Evolutionary conservation across 1,139 yeast genomes (phyloP), one percentile per base, ranked within the genome.

Genomic region (Yamadazyma conglobata): DNA sequence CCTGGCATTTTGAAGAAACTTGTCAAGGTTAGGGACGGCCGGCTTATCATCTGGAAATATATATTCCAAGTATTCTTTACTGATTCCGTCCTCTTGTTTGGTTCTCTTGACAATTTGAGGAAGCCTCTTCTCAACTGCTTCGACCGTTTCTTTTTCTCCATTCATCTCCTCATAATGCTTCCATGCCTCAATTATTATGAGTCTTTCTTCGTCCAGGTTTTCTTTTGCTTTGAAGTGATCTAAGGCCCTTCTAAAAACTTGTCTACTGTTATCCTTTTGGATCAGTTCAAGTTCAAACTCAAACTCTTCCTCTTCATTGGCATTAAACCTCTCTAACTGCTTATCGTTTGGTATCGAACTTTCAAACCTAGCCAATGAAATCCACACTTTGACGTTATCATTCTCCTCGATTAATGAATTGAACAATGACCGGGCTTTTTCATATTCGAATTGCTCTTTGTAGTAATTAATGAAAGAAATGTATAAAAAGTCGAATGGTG

Each of bases 281-380:
- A 58, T 69, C 2, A 72, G 77, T 1, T 72, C 68, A 1, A 80
- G 57, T 19, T 68, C 68, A 29, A 76, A 69, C 34, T 70, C 80
- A 17, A 72, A 63, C 11, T 70, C 76, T n/a, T 59, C 64, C 13
- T 59, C 67, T 9, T 60, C 70, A n/a, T 55, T 60, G 10, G 52
- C 56, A 24, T 63, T 58, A 37, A 67, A 67, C 19, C 49, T 46
- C 15, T 47, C 46, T 18, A 78, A 38, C 47, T 82, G 88, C 7
- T 55, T 58, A 1, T 59, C 58, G 2, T 80, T 68, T 3, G 89
- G 89, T 3, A 81, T 71, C 1, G 79, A 64, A 1, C 84, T 62
- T 49, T 87, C 95, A 50, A 82, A 82, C 40, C 78, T 57, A 2
- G 95, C 94, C 46, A 64, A 70, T 11, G 79, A 66, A 6, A 84